Evolutionary conservation across 2,329 filamentous ascomycete species (phyloP), one percentile per base, ranked within the genome.

Genomic region (Cercospora nicotianae): DNA sequence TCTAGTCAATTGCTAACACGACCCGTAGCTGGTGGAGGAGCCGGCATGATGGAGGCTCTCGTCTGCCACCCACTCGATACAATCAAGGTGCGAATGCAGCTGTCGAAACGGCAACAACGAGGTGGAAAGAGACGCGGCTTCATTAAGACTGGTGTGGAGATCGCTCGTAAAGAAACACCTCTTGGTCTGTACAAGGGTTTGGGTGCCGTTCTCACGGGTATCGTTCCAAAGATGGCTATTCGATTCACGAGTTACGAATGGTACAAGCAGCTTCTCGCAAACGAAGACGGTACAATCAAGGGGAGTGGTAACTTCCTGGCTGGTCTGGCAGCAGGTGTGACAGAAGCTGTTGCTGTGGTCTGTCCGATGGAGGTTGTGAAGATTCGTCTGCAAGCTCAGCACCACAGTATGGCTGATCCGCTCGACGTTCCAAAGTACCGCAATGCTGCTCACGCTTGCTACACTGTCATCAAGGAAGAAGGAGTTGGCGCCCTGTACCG

Each of bases 321-420:
- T 75, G 95, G 95, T 77, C 89, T 99, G 57, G 88, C 91, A 26
- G 95, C 95, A 28, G 95, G 95, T 81, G 89, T 99, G 18, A 98
- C 95, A 20, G 95, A 99, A 86, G 95, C 95, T 72, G 94, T 99
- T 55, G 90, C 92, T 60, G 92, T 99, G 62, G 95, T 99, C 66
- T 97, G 94, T 31, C 95, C 95, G 5, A 99, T 99, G 95, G 95
- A 99, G 84, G 95, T 99, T 70, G 89, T 99, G 82, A 99, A 99
- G 87, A 99, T 99, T 79, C 91, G 95, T 60, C 87, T 99, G 74
- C 95, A 99, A 85, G 94, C 94, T 4, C 95, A 99, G 83, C 92
- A 97, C 83, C 95, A 99, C 87, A 93, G 89, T 79, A 95, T 99
- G 90, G 93, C 95, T 60, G 95, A 99, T 79, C 95, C 95, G 5